Evolutionary conservation across 2,329 filamentous ascomycete species (phyloP).

Genomic region (Verticillium zaregamsianum): DNA sequence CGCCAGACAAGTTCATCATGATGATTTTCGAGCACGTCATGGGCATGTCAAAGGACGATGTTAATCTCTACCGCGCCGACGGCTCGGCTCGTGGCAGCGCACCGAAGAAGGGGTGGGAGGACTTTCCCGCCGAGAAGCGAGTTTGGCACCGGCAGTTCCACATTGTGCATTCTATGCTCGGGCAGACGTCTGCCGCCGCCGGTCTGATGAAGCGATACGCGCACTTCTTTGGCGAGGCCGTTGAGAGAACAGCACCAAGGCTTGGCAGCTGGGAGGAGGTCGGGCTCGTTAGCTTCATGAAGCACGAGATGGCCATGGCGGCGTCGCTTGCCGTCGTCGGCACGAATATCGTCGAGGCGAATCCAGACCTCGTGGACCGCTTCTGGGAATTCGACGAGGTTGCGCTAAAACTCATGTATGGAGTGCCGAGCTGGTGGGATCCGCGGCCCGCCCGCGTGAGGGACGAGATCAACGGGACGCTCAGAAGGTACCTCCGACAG

Average conservation of each 20-base stretch:
- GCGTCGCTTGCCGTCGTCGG: constrained; percentile 18
- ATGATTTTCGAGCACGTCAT: constrained; percentile 8
- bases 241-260: constrained; percentile 6
- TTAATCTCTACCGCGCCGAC: constrained; percentile 11
- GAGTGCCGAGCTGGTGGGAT: constrained; percentile 17
- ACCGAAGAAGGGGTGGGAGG: constrained; percentile 13
- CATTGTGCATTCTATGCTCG: constrained; percentile 12
- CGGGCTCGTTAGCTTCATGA: constrained; percentile 14
- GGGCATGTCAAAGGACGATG: constrained; percentile 11
- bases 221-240: constrained; percentile 6
- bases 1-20: background rate
- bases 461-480: constrained; percentile 12
- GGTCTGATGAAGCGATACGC: background rate
- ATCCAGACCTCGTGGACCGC: constrained; percentile 17
- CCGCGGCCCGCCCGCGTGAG: constrained; percentile 10
- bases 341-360: constrained; percentile 15
- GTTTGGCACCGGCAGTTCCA: constrained; percentile 16
- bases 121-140: constrained; percentile 11
- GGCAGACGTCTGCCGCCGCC: background rate
- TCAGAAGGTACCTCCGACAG: constrained; percentile 6
- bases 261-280: constrained; percentile 15
- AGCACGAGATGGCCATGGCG: constrained; percentile 15
- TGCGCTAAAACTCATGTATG: constrained; percentile 14
- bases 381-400: constrained; percentile 20
- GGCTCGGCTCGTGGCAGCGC: constrained; percentile 9